phyloP scores from a whole-genome alignment of 148 eudicot species.

The Arbutus unedo region DNA sequence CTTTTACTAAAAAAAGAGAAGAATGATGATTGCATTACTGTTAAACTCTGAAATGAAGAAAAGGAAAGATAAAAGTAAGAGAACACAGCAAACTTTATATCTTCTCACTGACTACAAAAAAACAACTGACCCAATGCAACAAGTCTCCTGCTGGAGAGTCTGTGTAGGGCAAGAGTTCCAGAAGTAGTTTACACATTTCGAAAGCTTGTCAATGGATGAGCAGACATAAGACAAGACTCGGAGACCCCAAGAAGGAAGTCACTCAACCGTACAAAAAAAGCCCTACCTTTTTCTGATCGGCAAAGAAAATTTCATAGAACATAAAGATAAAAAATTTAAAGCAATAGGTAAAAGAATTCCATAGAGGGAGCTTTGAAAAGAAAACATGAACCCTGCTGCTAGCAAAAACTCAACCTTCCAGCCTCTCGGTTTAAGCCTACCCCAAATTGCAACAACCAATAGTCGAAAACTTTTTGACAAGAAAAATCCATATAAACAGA shows the following conservation, averaged over 20 bases:
- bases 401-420: no score
- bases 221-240: not conserved
- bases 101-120: not conserved
- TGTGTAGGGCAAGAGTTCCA: not conserved
- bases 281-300: not conserved
- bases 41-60: not conserved
- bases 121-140: not conserved
- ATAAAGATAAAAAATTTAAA: no score
- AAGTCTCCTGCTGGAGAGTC: not conserved
- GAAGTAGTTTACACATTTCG: not conserved
- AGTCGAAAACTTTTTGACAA: not conserved
- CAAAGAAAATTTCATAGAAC: no score
- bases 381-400: no score
- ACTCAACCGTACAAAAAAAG: constrained; percentile 5
- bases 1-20: not conserved
- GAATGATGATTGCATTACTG: not conserved
- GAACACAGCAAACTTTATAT: not conserved
- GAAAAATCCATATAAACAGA: not conserved
- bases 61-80: not conserved
- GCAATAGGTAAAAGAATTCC: no score
- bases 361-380: no score
- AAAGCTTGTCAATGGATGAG: not conserved
- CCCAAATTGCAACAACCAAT: not conserved
- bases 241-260: not conserved
- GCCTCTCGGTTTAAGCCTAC: no score